These are phyloP conservation scores for Mycosphaerella sp. DNA, from an alignment of 2,329 filamentous ascomycete species.

Conservation along the genomic window DNA sequence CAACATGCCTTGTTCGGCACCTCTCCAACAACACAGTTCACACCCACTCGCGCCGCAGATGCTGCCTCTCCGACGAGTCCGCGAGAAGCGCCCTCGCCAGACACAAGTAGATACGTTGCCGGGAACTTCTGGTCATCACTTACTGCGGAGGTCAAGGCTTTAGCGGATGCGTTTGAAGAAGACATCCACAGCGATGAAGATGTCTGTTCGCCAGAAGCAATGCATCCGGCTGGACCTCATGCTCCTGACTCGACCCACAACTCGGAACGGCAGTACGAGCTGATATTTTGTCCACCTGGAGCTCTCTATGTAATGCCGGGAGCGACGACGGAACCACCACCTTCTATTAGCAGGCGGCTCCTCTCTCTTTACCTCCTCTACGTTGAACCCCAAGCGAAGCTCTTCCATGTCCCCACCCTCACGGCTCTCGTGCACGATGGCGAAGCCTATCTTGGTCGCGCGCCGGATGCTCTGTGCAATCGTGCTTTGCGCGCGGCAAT, in stretches of 20 bases:
- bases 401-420: constrained; percentile 29
- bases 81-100: constrained; percentile 10
- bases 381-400: constrained; percentile 28
- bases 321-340: constrained; percentile 25
- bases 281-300: constrained; percentile 30
- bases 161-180: constrained; percentile 31
- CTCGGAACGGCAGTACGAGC: constrained; percentile 22
- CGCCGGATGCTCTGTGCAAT: constrained; percentile 21
- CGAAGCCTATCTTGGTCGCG: constrained; percentile 24
- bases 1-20: background rate
- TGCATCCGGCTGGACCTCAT: constrained; percentile 10
- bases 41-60: background rate
- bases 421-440: constrained; percentile 22
- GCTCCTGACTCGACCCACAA: constrained; percentile 7
- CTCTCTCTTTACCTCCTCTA: constrained; percentile 23
- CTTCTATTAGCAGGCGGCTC: constrained; percentile 16
- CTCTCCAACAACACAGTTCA: background rate
- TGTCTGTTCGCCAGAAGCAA: constrained; percentile 17
- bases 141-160: constrained; percentile 29
- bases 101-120: constrained; percentile 28
- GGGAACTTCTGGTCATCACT: constrained; percentile 31
- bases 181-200: constrained; percentile 19
- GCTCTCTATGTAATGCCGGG: constrained; percentile 31
- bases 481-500: constrained; percentile 28
- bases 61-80: constrained; percentile 8